Evolutionary conservation across 2,329 filamentous ascomycete species (phyloP).

Genomic region (Albophoma yamanashiensis): DNA sequence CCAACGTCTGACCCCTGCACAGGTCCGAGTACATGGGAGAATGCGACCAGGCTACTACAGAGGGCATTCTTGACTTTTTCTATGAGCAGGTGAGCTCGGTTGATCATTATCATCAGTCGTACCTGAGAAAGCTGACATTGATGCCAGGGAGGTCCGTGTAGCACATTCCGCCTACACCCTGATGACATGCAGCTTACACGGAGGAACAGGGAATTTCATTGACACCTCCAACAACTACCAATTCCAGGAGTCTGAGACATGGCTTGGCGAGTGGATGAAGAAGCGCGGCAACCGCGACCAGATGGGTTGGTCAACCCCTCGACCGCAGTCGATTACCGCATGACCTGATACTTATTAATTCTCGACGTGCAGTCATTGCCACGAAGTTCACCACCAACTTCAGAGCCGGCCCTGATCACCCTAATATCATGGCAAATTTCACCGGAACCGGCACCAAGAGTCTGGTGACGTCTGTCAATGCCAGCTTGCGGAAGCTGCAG

Average conservation of each 20-base stretch:
- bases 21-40: conserved; percentile 50
- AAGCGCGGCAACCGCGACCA: conserved; percentile 53
- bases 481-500: conserved; percentile 49
- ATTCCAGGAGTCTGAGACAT: conserved; percentile 47
- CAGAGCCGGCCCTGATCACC: conserved; percentile 26
- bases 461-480: conserved; percentile 41
- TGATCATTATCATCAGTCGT: background rate
- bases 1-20: background rate
- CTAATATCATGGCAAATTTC: conserved; percentile 38
- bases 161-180: background rate
- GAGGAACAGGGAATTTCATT: conserved; percentile 53
- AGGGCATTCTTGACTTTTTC: conserved; percentile 57
- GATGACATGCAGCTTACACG: background rate
- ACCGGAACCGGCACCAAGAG: conserved; percentile 53
- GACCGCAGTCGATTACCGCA: too few species aligned
- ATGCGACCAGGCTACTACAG: conserved; percentile 51
- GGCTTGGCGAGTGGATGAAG: conserved; percentile 64
- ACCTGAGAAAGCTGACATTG: background rate
- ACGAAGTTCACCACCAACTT: conserved; percentile 59
- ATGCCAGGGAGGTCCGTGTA: conserved; percentile 14
- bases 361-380: conserved; percentile 42
- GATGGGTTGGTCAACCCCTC: conserved; percentile 33
- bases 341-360: background rate
- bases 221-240: conserved; percentile 64
- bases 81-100: conserved; percentile 35